These are phyloP conservation scores for Fistulifera solaris DNA, from an alignment of 108 stramenopile species.

Conservation along the genomic window DNA sequence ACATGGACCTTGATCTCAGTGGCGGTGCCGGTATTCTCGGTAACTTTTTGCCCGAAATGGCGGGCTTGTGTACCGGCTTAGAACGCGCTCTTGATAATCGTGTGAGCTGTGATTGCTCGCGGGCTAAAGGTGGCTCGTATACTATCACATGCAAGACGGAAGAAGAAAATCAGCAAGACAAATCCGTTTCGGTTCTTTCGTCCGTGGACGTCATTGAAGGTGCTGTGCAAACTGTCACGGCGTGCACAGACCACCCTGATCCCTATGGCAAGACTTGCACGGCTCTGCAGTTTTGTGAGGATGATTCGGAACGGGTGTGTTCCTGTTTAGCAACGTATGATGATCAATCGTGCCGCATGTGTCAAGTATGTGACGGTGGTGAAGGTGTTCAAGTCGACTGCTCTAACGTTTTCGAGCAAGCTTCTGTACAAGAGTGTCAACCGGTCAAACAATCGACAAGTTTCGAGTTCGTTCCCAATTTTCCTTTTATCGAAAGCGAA, in stretches of 20 bases:
- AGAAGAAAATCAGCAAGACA: neutral
- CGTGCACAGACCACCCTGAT: neutral
- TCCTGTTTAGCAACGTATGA: neutral
- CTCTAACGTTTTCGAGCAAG: neutral
- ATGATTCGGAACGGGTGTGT: neutral
- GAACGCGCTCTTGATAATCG: neutral
- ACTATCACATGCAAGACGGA: constrained; percentile 1
- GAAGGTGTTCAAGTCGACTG: constrained; percentile 6
- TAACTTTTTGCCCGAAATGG: neutral
- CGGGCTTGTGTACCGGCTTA: neutral
- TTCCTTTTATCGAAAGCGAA: neutral
- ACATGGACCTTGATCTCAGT: constrained; percentile 3
- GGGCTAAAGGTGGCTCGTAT: neutral
- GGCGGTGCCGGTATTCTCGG: constrained; percentile 1
- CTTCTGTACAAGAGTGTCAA: neutral
- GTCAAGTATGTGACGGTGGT: neutral
- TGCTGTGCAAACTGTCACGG: neutral
- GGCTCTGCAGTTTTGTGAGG: neutral
- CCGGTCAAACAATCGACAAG: neutral
- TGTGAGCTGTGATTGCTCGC: constrained; percentile 1
- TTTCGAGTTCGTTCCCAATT: constrained; percentile 6
- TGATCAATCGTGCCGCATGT: constrained; percentile 1
- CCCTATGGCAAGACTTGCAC: constrained; percentile 2
- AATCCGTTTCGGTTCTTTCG: neutral
- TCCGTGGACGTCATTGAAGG: neutral